A percentile compares a stretch with the other conserved stretches of the same genome.
These are phyloP conservation scores for Xerocomus alliaceus DNA, from an alignment of 1,284 basidiomycete genomes.

Conservation along the genomic window DNA sequence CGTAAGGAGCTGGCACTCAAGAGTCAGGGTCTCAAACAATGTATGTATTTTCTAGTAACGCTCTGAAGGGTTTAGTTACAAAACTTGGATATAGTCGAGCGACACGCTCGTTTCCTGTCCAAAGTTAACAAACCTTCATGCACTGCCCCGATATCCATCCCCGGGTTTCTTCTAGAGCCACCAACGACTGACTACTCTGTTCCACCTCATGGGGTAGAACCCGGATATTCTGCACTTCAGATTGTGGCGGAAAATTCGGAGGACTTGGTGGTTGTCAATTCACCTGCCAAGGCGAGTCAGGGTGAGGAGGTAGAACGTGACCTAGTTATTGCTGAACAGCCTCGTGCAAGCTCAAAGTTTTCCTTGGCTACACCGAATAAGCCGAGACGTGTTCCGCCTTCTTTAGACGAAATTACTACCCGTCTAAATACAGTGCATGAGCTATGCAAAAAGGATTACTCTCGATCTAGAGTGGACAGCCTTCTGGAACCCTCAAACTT, in stretches of 20 bases:
- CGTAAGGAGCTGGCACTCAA: conserved; percentile 77
- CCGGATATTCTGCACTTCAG: conserved; percentile 67
- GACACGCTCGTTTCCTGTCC: conserved; percentile 75
- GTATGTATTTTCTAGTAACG: conserved; percentile 48
- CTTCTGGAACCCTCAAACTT: conserved; percentile 47
- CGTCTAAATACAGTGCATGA: conserved; percentile 47
- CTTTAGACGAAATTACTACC: conserved; percentile 77
- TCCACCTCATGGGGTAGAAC: conserved; percentile 69
- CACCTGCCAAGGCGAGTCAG: conserved; percentile 53
- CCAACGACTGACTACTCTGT: conserved; percentile 72
- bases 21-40: conserved; percentile 74
- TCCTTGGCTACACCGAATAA: conserved; percentile 10
- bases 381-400: conserved; percentile 54
- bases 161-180: conserved; percentile 70
- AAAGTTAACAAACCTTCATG: conserved; percentile 72
- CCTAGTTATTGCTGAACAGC: conserved; percentile 41
- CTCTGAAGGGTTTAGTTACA: background rate
- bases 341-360: conserved; percentile 19
- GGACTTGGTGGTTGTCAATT: conserved; percentile 31
- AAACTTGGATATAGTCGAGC: conserved; percentile 57
- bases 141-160: conserved; percentile 59
- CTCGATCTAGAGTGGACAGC: conserved; percentile 49
- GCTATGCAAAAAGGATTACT: background rate
- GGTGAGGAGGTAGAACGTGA: conserved; percentile 73
- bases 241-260: conserved; percentile 45